Evolutionary conservation across 352 stramenopile species (phyloP).

Genomic region (Phytopythium mirpurense): DNA sequence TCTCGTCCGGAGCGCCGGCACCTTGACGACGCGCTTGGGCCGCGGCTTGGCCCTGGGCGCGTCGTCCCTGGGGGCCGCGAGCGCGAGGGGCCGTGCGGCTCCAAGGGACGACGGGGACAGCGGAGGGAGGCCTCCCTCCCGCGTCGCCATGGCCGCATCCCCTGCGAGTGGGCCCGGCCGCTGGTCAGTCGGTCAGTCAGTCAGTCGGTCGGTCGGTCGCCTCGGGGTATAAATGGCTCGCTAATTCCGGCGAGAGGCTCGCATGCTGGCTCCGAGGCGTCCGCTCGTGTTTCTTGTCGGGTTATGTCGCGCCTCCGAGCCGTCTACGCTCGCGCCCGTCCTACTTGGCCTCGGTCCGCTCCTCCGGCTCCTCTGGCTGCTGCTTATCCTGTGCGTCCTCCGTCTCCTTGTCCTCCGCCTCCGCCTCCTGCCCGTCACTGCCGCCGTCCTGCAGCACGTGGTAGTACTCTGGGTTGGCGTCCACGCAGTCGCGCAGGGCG

Average conservation of each 20-base stretch:
- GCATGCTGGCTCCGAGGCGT: too few relatives aligned
- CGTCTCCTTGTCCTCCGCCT: conserved; percentile 4
- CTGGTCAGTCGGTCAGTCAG: too few relatives aligned
- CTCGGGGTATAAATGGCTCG: too few relatives aligned
- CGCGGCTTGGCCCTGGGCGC: not conserved
- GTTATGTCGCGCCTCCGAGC: too few relatives aligned
- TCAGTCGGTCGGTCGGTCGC: too few relatives aligned
- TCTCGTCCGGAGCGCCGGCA: conserved; percentile 19
- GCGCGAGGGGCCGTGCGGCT: too few relatives aligned
- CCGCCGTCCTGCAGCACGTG: conserved; percentile 74
- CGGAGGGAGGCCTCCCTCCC: not conserved
- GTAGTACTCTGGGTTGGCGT: conserved; percentile 88
- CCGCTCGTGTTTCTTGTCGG: too few relatives aligned
- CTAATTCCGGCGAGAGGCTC: too few relatives aligned
- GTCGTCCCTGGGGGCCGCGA: too few relatives aligned
- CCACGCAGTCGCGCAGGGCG: conserved; percentile 76
- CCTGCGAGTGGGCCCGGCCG: not conserved
- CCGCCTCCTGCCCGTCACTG: conserved; percentile 16
- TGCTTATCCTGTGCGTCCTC: conserved; percentile 1
- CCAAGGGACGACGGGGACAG: too few relatives aligned
- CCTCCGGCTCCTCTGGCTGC: conserved; percentile 2
- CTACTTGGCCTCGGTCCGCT: not conserved
- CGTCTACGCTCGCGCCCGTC: not conserved
- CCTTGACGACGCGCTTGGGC: conserved; percentile 21
- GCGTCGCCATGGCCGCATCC: not conserved